These are phyloP conservation scores for Diutina rugosa DNA, from an alignment of 1,139 yeast species.

Conservation along the genomic window DNA sequence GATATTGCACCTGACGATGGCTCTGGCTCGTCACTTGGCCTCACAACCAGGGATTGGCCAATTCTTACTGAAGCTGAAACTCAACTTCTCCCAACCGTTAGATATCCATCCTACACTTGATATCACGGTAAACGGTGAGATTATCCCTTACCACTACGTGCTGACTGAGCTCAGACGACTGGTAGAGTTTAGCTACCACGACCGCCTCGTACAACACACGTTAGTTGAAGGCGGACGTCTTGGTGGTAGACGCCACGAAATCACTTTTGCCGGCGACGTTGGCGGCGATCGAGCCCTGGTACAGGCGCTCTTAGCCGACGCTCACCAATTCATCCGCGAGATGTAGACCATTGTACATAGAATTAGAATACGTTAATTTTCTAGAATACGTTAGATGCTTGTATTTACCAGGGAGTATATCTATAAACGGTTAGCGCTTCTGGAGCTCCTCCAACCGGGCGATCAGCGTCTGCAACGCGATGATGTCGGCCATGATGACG, in stretches of 20 bases:
- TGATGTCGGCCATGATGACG: slow-evolving; percentile 64
- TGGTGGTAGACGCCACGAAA: background rate
- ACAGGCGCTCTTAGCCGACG: background rate
- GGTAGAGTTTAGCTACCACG: background rate
- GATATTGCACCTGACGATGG: background rate
- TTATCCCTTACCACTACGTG: background rate
- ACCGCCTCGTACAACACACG: background rate
- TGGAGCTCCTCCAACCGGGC: slow-evolving; percentile 53
- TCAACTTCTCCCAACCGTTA: background rate
- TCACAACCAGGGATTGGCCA: background rate
- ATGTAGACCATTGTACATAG: background rate
- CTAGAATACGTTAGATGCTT: background rate
- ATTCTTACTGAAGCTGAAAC: background rate
- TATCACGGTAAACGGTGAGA: background rate
- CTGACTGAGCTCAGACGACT: background rate
- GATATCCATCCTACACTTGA: background rate
- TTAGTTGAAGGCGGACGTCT: background rate
- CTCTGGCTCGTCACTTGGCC: background rate
- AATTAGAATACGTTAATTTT: background rate
- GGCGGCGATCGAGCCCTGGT: background rate
- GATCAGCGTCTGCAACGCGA: slow-evolving; percentile 57
- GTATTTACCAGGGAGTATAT: background rate
- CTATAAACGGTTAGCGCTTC: background rate
- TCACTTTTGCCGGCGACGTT: background rate
- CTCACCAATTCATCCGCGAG: background rate